phyloP scores from a whole-genome alignment of 2,329 filamentous ascomycete species.

The Chaetoscypha palmicola region DNA sequence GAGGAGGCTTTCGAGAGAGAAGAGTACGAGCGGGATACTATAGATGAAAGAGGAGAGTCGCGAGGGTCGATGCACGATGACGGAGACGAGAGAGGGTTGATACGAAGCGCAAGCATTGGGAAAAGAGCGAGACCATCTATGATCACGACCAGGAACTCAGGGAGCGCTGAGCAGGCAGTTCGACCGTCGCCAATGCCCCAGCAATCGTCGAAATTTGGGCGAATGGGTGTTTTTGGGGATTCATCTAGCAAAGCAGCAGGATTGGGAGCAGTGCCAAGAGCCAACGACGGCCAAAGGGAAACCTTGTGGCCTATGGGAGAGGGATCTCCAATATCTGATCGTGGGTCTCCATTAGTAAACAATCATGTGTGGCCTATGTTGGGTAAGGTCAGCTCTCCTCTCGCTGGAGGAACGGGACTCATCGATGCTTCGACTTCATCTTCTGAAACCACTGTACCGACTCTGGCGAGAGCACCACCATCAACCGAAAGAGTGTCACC shows the following conservation, averaged over 20 bases:
- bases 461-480: slow-evolving; percentile 17
- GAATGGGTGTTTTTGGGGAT: slow-evolving; percentile 17
- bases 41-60: slow-evolving; percentile 26
- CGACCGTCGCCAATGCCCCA: slow-evolving; percentile 26
- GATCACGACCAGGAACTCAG: slow-evolving; percentile 38
- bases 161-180: slow-evolving; percentile 13
- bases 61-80: slow-evolving; percentile 25
- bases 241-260: slow-evolving; percentile 2
- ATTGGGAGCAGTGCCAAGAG: slow-evolving; percentile 3
- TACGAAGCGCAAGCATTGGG: slow-evolving; percentile 55
- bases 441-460: slow-evolving; percentile 22
- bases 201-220: slow-evolving; percentile 36
- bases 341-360: background rate
- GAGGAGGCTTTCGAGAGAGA: slow-evolving; percentile 12
- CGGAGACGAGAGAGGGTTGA: slow-evolving; percentile 46
- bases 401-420: slow-evolving; percentile 25
- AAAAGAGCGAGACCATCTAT: slow-evolving; percentile 53
- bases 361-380: slow-evolving; percentile 22
- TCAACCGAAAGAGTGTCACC: slow-evolving; percentile 5
- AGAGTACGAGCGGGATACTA: slow-evolving; percentile 15
- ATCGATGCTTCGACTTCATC: slow-evolving; percentile 25
- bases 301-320: slow-evolving; percentile 11
- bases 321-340: background rate
- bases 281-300: slow-evolving; percentile 11
- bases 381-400: slow-evolving; percentile 20